Evolutionary conservation across 306 rosid species (phyloP).

Genomic region (Trichosanthes cucumerina): DNA sequence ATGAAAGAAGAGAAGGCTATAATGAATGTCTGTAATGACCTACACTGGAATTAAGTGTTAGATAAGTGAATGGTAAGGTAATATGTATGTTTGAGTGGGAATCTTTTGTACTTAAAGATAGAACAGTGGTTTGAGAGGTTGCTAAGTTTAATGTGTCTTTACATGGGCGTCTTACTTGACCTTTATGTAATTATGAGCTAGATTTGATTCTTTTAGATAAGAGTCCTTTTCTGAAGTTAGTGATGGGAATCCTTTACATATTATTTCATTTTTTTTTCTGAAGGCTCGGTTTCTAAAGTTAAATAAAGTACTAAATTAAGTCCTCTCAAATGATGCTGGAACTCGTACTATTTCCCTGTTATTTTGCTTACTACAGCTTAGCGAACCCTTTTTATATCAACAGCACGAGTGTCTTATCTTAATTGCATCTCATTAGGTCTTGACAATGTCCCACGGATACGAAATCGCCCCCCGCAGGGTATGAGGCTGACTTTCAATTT

Average conservation of each 20-base stretch:
- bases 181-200: no score
- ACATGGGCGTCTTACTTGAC: no score
- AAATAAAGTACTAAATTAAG: neutral
- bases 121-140: neutral
- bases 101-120: neutral
- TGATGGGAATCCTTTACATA: no score
- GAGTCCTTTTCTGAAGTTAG: no score
- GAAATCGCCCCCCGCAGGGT: neutral
- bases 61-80: neutral
- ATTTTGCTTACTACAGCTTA: neutral
- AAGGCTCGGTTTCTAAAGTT: neutral
- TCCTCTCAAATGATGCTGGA: neutral
- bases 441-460: neutral
- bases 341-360: neutral
- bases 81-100: neutral
- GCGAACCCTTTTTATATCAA: neutral
- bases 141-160: no score
- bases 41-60: neutral
- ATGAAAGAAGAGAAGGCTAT: no score
- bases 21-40: neutral
- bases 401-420: neutral
- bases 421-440: neutral
- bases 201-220: no score
- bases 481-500: neutral
- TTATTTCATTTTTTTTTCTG: no score